These are phyloP conservation scores for Fusarium algeriense DNA, from an alignment of 2,329 filamentous ascomycete species.

Conservation along the genomic window DNA sequence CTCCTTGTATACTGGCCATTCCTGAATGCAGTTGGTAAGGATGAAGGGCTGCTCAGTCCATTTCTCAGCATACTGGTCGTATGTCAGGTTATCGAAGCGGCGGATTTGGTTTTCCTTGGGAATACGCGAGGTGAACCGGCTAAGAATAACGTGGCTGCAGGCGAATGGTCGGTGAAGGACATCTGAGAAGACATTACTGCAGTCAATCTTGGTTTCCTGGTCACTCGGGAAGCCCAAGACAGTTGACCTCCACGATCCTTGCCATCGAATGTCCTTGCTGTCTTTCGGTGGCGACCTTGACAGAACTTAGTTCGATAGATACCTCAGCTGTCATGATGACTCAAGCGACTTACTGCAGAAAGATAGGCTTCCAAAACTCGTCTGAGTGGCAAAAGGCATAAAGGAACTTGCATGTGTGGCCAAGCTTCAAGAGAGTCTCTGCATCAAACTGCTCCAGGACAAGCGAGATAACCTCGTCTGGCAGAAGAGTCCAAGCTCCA, in stretches of 20 bases:
- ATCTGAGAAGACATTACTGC: constrained; percentile 87
- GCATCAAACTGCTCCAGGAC: constrained; percentile 82
- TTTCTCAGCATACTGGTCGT: constrained; percentile 77
- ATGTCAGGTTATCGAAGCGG: constrained; percentile 75
- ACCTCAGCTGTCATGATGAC: constrained; percentile 23
- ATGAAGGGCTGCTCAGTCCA: constrained; percentile 91
- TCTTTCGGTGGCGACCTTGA: constrained; percentile 49
- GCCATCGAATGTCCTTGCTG: constrained; percentile 67
- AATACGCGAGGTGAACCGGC: constrained; percentile 76
- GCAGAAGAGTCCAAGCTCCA: constrained; percentile 75
- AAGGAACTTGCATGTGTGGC: constrained; percentile 84
- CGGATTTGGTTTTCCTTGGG: constrained; percentile 79
- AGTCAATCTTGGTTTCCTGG: constrained; percentile 72
- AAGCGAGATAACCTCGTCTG: constrained; percentile 83
- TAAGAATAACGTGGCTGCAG: constrained; percentile 81
- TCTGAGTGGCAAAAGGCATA: constrained; percentile 88
- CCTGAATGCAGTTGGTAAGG: constrained; percentile 81
- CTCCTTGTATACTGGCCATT: constrained; percentile 80
- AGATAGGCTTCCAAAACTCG: constrained; percentile 89
- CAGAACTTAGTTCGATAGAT: constrained; percentile 30
- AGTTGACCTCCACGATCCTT: constrained; percentile 86
- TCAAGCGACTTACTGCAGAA: constrained; percentile 78
- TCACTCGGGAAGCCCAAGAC: constrained; percentile 69
- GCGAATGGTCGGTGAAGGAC: constrained; percentile 90
- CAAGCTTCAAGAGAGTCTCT: constrained; percentile 71